Conservation (phyloP, 768 basidiomycete genomes). For the Termitomyces sp. region DNA sequence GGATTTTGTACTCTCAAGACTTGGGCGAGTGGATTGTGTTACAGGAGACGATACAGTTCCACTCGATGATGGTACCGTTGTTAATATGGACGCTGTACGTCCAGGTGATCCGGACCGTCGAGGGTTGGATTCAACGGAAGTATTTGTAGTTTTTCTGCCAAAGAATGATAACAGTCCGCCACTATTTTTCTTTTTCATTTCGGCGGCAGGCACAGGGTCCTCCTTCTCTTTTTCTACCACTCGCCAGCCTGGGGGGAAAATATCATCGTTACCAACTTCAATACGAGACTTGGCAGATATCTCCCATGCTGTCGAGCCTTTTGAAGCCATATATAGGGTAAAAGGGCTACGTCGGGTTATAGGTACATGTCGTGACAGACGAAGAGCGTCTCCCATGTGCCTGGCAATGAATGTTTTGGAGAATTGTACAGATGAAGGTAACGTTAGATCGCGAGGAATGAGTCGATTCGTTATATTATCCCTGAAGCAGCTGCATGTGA, state of each 20-base stretch:
- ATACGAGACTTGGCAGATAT: slow-evolving; percentile 51
- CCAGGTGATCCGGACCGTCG: slow-evolving; percentile 12
- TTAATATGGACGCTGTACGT: slow-evolving; percentile 4
- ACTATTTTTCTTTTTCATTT: slow-evolving; percentile 45
- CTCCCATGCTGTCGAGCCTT: slow-evolving; percentile 77
- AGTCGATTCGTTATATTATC: slow-evolving; percentile 33
- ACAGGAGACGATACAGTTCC: slow-evolving; percentile 11
- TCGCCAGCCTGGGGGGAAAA: slow-evolving; percentile 66
- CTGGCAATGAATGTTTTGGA: slow-evolving; percentile 52
- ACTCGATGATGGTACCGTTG: neutral
- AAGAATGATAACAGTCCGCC: slow-evolving; percentile 73
- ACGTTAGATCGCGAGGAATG: slow-evolving; percentile 43
- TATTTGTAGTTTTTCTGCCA: slow-evolving; percentile 32
- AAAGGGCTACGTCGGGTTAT: slow-evolving; percentile 59
- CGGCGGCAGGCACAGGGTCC: slow-evolving; percentile 24
- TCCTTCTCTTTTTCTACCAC: slow-evolving; percentile 52
- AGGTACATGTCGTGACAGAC: slow-evolving; percentile 55
- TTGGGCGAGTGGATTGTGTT: slow-evolving; percentile 19
- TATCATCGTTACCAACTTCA: slow-evolving; percentile 46
- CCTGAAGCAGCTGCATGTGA: slow-evolving; percentile 22
- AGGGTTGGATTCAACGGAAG: slow-evolving; percentile 3
- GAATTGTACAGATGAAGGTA: slow-evolving; percentile 47
- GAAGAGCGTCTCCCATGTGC: slow-evolving; percentile 54
- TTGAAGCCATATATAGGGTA: slow-evolving; percentile 61
- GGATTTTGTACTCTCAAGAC: slow-evolving; percentile 15